Evolutionary conservation across 257 asterid species (phyloP), one percentile per base, ranked within the genome.

Genomic region (Salvia rosmarinus): DNA sequence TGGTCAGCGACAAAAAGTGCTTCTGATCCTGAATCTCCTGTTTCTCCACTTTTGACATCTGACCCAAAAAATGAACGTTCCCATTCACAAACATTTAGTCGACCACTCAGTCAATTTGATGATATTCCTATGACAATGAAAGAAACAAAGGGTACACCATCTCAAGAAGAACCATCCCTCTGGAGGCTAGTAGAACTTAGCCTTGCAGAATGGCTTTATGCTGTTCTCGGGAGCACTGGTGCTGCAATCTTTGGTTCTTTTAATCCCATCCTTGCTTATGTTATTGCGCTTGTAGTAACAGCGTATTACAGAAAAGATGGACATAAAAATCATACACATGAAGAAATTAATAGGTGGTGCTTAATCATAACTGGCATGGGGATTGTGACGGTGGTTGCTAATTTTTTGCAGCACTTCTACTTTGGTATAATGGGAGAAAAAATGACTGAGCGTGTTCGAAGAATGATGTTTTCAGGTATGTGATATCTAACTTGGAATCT

Each of bases 401-500:
- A 95, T 72, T 95, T 95, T 80, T 80, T 95, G 85, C 98, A 95
- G 92, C 99, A 95, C 82, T 95, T 95, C 75, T 95, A 95, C 78
- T 95, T 95, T 67, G 99, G 99, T 52, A 95, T 95, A 70, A 95
- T 95, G 99, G 99, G 99, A 72, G 99, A 95, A 82, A 95, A 95
- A 82, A 95, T 95, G 99, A 95, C 99, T 2, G 99, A 95, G 85
- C 98, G 99, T 68, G 96, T 95, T 78, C 83, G 99, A 79, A 88
- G 99, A 77, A 95, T 95, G 99, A 95, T 95, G 99, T 95, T 95
- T 84, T 95, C 99, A 30, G 99, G 99, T 95, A 81, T 66, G 51
- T 56, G 59, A 72, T 74, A 51, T 59, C 68, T 4, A 23, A 17
- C 60, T 40, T 50, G 9, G 47, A 44, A 71, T 40, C 30, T 58